These are phyloP conservation scores for Pluteus cervinus DNA, from an alignment of 768 basidiomycete genomes.

Conservation along the genomic window DNA sequence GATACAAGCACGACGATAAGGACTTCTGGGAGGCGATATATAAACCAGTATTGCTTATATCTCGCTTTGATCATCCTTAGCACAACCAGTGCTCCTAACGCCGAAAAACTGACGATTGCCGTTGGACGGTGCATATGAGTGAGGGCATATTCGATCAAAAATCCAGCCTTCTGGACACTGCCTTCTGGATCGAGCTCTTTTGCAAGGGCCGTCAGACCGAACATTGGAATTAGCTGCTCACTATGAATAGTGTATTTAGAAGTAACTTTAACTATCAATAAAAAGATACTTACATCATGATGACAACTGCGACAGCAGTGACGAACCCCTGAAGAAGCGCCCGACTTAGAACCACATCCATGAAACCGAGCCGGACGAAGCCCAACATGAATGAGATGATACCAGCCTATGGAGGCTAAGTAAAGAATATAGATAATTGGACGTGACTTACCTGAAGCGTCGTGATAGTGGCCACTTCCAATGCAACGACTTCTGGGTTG, in stretches of 20 bases:
- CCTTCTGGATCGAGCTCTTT: conserved; percentile 52
- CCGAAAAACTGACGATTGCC: conserved; percentile 66
- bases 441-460: conserved; percentile 63
- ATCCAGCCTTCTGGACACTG: conserved; percentile 72
- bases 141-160: conserved; percentile 58
- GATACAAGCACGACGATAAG: conserved; percentile 79
- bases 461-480: conserved; percentile 74
- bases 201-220: conserved; percentile 63
- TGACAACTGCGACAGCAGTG: conserved; percentile 78
- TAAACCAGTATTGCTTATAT: conserved; percentile 59
- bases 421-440: background rate
- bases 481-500: conserved; percentile 46
- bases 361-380: conserved; percentile 83
- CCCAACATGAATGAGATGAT: conserved; percentile 82
- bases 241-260: conserved; percentile 26
- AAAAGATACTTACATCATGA: conserved; percentile 57
- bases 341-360: conserved; percentile 89
- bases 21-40: conserved; percentile 86
- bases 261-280: background rate
- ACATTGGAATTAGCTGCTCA: conserved; percentile 86
- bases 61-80: conserved; percentile 51
- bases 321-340: conserved; percentile 86
- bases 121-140: conserved; percentile 60
- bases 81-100: conserved; percentile 59
- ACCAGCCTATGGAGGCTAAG: conserved; percentile 51